Base-by-base conservation (phyloP, 2,329 filamentous ascomycete species). In the Paecilomyces sp. region DNA sequence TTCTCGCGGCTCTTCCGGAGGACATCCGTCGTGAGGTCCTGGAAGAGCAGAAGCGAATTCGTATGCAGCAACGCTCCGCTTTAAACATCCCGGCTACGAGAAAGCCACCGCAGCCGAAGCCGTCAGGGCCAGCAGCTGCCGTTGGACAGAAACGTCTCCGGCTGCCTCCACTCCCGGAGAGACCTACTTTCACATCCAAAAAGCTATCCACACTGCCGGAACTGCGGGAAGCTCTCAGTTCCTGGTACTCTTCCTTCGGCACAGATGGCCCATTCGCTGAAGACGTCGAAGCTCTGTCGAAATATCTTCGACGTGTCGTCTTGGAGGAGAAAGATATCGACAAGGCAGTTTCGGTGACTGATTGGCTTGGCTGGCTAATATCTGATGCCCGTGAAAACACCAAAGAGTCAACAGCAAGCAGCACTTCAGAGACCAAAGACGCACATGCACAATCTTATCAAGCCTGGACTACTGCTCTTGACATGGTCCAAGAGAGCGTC, bases 1-100 rank as follows among this genome's bases (percentile, higher is more conserved):
- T 97, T 68, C 85, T 97, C 2, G 85, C 88, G 0, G 91, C 92
- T 15, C 79, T 97, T 0, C 93, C 93, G 0, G 87, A 89, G 64
- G 90, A 96, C 54, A 83, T 96, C 54, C 85, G 90, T 12, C 80
- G 77, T 15, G 92, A 97, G 74, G 82, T 97, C 6, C 74, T 96
- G 1, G 86, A 85, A 22, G 90, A 96, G 67, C 87, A 92, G 68
- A 82, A 81, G 34, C 83, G 83, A 22, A 74, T 77, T 22, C 84
- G 81, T n/a, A 78, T 88, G 22, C 84, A 85, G 11, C 82, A 85
- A 41, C 80, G 76, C 18, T 77, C 82, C 1, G 81, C 79, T 0
- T 72, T 86, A n/a, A 77, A 77, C 56, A 61, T 82, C 18, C 73
- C 71, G 2, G 60, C 70, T 4, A 58, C 65, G 51, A 62, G 65